phyloP scores from a whole-genome alignment of 768 basidiomycete genomes.

The Amanita inopinata region DNA sequence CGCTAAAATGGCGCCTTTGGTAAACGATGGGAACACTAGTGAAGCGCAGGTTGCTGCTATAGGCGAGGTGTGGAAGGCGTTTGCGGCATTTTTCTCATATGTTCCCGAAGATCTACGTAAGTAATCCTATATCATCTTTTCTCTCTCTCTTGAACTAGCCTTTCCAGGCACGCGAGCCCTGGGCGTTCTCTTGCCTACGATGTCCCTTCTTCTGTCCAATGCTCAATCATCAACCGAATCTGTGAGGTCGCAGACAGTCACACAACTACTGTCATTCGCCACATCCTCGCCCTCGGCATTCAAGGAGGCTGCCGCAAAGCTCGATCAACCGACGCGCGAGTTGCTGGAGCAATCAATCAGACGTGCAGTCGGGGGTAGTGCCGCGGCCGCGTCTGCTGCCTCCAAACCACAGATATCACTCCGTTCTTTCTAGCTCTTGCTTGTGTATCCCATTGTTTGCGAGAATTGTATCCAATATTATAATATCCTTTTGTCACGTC shows the following conservation, averaged over 20 bases:
- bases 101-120: conserved; percentile 54
- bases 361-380: conserved; percentile 51
- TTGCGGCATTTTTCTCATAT: conserved; percentile 51
- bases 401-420: conserved; percentile 74
- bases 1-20: conserved; percentile 52
- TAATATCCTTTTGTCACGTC: no score
- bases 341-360: conserved; percentile 71
- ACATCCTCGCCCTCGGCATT: conserved; percentile 64
- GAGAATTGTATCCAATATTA: no score
- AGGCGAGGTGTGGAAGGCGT: conserved; percentile 76
- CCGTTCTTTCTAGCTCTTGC: conserved; percentile 63
- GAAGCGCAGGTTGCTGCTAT: conserved; percentile 54
- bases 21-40: conserved; percentile 46
- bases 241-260: conserved; percentile 48
- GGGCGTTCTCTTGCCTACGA: conserved; percentile 65
- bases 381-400: conserved; percentile 20
- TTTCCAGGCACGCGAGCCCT: conserved; percentile 53
- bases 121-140: conserved; percentile 17
- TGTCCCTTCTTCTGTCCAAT: conserved; percentile 59
- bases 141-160: conserved; percentile 3
- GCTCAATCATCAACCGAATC: conserved; percentile 30
- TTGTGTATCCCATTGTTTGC: no score
- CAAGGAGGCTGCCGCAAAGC: conserved; percentile 69
- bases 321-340: conserved; percentile 49
- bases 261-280: conserved; percentile 66